A percentile compares a stretch with the other conserved stretches of the same genome.
phyloP scores from a whole-genome alignment of 805 yeast species.

The Saccharomyces jurei region DNA sequence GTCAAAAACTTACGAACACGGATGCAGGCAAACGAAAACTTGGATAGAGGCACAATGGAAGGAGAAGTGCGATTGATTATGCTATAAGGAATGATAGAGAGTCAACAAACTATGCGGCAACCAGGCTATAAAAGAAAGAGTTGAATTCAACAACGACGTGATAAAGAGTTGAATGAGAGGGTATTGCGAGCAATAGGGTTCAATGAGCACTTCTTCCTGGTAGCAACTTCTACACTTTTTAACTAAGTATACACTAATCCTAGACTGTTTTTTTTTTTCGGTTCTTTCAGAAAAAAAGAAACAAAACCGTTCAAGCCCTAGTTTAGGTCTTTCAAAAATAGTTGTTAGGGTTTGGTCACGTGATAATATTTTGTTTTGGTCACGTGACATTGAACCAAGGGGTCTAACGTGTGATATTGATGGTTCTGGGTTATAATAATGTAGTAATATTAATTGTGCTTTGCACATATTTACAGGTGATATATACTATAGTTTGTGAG shows the following conservation, averaged over 20 bases:
- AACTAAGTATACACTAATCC: neutral
- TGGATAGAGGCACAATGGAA: neutral
- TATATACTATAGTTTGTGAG: neutral
- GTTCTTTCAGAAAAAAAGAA: neutral
- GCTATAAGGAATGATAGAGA: neutral
- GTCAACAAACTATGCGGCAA: neutral
- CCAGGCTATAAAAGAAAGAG: neutral
- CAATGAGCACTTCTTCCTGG: neutral
- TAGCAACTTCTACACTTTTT: neutral
- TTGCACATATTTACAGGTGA: neutral
- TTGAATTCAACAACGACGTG: neutral
- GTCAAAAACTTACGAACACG: neutral
- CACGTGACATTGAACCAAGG: neutral
- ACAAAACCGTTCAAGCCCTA: neutral
- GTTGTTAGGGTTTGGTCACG: neutral
- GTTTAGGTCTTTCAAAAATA: neutral
- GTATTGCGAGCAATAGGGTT: neutral
- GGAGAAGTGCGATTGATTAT: neutral
- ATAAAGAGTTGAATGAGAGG: neutral
- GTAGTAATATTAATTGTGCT: neutral
- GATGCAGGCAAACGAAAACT: neutral
- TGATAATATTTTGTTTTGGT: neutral
- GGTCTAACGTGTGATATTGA: neutral
- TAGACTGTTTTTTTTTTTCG: neutral
- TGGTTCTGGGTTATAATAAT: neutral